A percentile compares a stretch with the other conserved stretches of the same genome.
Conservation (phyloP, 192 early-diverging fungal genomes). For the Allomyces macrogynus region DNA sequence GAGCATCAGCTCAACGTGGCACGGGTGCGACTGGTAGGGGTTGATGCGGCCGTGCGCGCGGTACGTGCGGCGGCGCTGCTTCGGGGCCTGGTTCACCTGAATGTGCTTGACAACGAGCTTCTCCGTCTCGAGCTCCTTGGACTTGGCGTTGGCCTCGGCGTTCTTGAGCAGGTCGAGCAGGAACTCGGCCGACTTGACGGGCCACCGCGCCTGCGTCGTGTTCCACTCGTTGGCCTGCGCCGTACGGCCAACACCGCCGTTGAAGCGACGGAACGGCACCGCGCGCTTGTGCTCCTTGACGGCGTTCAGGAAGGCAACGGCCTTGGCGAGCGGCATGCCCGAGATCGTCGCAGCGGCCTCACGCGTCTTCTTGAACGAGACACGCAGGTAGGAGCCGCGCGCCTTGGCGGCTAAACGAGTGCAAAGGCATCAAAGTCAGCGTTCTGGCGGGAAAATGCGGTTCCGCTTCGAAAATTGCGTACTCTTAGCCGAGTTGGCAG, state of each 20-base stretch:
- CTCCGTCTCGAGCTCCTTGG: slow-evolving; percentile 80
- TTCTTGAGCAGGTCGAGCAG: slow-evolving; percentile 86
- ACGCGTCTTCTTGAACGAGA: slow-evolving; percentile 96
- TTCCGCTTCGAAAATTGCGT: slow-evolving; percentile 8
- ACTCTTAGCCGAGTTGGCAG: slow-evolving; percentile 59
- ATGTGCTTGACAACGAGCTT: slow-evolving; percentile 81
- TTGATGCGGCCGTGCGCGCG: slow-evolving; percentile 97
- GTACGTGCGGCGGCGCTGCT: slow-evolving; percentile 90
- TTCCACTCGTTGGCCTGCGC: slow-evolving; percentile 91
- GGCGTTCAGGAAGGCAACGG: slow-evolving; percentile 74
- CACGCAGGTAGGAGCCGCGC: slow-evolving; percentile 81
- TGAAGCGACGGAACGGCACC: slow-evolving; percentile 92
- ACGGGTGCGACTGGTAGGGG: slow-evolving; percentile 54
- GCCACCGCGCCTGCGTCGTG: slow-evolving; percentile 85
- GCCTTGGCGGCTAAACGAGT: slow-evolving; percentile 50
- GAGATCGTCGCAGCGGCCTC: slow-evolving; percentile 84
- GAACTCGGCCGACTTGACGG: slow-evolving; percentile 88
- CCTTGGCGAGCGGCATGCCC: slow-evolving; percentile 81
- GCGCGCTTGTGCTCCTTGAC: slow-evolving; percentile 94
- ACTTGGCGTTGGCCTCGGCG: slow-evolving; percentile 89
- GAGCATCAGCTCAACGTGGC: slow-evolving; percentile 90
- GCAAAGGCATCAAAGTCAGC: background rate
- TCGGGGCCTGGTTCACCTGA: slow-evolving; percentile 94
- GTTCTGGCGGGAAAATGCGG: background rate
- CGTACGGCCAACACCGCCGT: slow-evolving; percentile 88